Conservation (phyloP, 2,329 filamentous ascomycete genomes). For the Colletotrichum tamarilloi region DNA sequence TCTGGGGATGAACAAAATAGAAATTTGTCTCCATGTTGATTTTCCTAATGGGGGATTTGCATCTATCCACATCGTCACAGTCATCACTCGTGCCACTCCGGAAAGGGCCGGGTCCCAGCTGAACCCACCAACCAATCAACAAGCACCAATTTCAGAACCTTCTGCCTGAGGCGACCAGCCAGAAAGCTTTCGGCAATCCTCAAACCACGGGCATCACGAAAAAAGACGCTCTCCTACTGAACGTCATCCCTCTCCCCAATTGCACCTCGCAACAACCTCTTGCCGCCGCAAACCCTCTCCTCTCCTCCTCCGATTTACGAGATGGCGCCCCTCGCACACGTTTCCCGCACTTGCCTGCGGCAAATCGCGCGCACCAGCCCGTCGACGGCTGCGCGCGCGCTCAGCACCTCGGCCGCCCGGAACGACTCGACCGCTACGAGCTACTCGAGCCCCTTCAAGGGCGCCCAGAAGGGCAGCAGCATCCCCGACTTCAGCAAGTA, state of each 20-base stretch:
- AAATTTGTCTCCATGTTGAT: background rate
- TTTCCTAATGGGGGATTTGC: constrained; percentile 24
- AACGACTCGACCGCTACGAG: constrained; percentile 56
- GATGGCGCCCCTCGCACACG: constrained; percentile 77
- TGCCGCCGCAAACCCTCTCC: constrained; percentile 32
- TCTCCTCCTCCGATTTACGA: constrained; percentile 42
- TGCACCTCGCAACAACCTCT: constrained; percentile 28
- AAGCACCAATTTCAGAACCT: constrained; percentile 57
- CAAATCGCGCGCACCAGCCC: constrained; percentile 55
- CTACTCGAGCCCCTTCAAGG: constrained; percentile 74
- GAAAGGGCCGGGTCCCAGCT: constrained; percentile 36
- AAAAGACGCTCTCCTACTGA: constrained; percentile 38
- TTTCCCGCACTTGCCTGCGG: constrained; percentile 77
- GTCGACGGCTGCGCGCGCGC: constrained; percentile 59
- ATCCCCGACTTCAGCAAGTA: constrained; percentile 94
- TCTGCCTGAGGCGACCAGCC: constrained; percentile 35
- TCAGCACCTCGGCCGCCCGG: constrained; percentile 66
- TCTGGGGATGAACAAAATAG: background rate
- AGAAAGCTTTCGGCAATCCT: constrained; percentile 43
- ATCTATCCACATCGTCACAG: constrained; percentile 1
- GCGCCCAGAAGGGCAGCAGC: constrained; percentile 70
- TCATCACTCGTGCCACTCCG: constrained; percentile 33
- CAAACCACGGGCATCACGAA: constrained; percentile 38
- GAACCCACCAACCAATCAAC: constrained; percentile 54
- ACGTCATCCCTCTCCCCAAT: constrained; percentile 37